Conservation (phyloP, 495 filamentous ascomycete genomes). For the Penicillium nucicola region DNA sequence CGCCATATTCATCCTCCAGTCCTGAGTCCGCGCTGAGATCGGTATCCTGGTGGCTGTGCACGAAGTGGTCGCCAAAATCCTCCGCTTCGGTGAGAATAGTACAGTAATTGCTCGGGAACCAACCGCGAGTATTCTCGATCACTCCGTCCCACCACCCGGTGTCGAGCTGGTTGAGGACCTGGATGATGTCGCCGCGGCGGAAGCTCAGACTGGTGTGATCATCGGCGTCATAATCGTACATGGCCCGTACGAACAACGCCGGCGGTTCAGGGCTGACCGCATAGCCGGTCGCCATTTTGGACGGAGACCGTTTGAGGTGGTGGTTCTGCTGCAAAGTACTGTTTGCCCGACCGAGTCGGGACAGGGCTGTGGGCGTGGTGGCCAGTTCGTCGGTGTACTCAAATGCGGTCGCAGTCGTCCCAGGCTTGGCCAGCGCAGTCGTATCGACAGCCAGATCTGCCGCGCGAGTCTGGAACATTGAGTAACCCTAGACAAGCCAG, state of each 20-base stretch:
- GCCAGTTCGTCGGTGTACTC: slow-evolving; percentile 45
- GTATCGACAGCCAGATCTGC: slow-evolving; percentile 34
- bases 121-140: slow-evolving; percentile 81
- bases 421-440: slow-evolving; percentile 33
- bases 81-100: slow-evolving; percentile 72
- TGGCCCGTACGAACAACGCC: slow-evolving; percentile 86
- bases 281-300: slow-evolving; percentile 47
- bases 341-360: slow-evolving; percentile 30
- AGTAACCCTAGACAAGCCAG: slow-evolving; percentile 12
- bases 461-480: slow-evolving; percentile 36
- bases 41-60: slow-evolving; percentile 39
- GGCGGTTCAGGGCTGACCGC: slow-evolving; percentile 66
- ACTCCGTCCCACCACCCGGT: slow-evolving; percentile 99
- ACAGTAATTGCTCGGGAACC: slow-evolving; percentile 99
- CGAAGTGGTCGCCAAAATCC: slow-evolving; percentile 48
- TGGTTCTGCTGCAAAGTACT: slow-evolving; percentile 28
- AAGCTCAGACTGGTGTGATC: slow-evolving; percentile 96
- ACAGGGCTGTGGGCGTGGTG: slow-evolving; percentile 31
- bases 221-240: slow-evolving; percentile 97
- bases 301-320: slow-evolving; percentile 29
- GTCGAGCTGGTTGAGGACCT: slow-evolving; percentile 95
- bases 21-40: slow-evolving; percentile 59
- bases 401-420: slow-evolving; percentile 42
- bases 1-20: slow-evolving; percentile 64
- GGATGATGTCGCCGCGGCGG: slow-evolving; percentile 90